Evolutionary conservation across 192 early-diverging fungal species (phyloP).

Genomic region (Funneliformis geosporum): DNA sequence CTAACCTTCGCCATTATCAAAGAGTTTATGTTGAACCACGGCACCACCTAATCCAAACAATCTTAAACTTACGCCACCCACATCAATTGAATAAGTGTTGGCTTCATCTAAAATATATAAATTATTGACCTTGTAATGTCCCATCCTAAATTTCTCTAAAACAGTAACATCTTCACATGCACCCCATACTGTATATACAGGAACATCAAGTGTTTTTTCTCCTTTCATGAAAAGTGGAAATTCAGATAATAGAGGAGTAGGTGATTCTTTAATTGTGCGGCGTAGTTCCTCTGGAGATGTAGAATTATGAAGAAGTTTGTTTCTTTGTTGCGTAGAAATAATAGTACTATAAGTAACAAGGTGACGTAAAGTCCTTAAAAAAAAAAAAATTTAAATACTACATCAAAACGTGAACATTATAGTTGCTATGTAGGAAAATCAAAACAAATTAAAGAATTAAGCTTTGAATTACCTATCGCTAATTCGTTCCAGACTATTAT

Average conservation of each 20-base stretch:
- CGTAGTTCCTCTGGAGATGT: slow-evolving; percentile 47
- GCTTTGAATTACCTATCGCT: background rate
- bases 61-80: slow-evolving; percentile 57
- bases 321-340: slow-evolving; percentile 46
- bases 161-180: slow-evolving; percentile 62
- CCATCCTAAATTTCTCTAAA: slow-evolving; percentile 54
- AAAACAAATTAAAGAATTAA: background rate
- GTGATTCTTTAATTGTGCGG: slow-evolving; percentile 42
- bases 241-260: slow-evolving; percentile 51
- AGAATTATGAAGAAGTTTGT: slow-evolving; percentile 40
- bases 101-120: slow-evolving; percentile 59
- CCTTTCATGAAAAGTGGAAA: slow-evolving; percentile 50
- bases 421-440: background rate
- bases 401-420: background rate
- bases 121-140: slow-evolving; percentile 52
- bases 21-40: slow-evolving; percentile 60
- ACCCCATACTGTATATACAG: slow-evolving; percentile 64
- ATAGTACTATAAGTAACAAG: slow-evolving; percentile 59
- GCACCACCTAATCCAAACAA: slow-evolving; percentile 64
- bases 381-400: background rate
- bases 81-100: slow-evolving; percentile 48
- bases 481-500: background rate
- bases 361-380: slow-evolving; percentile 55
- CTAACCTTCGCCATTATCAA: slow-evolving; percentile 64
- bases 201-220: slow-evolving; percentile 49